Evolutionary conservation across 2,329 filamentous ascomycete genomes (phyloP).

Genomic region (Fonsecaea pedrosoi): DNA sequence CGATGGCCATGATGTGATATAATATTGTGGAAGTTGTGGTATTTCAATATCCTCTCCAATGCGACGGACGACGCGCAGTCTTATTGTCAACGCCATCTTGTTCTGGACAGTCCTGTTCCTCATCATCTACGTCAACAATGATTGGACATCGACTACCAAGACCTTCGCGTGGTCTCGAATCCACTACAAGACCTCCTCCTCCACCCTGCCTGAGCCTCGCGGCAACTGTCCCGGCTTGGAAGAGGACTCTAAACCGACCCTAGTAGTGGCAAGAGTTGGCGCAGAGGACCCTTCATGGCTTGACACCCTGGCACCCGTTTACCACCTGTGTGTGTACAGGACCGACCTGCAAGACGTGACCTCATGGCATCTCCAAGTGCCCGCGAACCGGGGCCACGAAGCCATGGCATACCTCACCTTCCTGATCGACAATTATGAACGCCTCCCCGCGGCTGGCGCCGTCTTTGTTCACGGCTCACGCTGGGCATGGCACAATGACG

Average conservation of each 20-base stretch:
- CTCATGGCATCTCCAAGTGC: conserved; percentile 50
- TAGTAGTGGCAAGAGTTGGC: conserved; percentile 53
- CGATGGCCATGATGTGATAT: background rate
- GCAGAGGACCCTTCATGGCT: conserved; percentile 54
- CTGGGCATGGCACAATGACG: conserved; percentile 56
- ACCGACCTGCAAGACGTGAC: conserved; percentile 45
- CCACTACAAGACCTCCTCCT: conserved; percentile 50
- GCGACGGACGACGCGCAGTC: conserved; percentile 48
- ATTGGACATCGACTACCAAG: conserved; percentile 39
- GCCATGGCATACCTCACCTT: conserved; percentile 58
- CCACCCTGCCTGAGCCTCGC: conserved; percentile 45
- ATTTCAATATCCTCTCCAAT: conserved; percentile 38
- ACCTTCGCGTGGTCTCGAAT: conserved; percentile 54
- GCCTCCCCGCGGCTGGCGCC: conserved; percentile 48
- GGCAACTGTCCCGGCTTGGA: conserved; percentile 54
- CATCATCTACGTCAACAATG: conserved; percentile 49
- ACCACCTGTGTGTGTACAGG: conserved; percentile 56
- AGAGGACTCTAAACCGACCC: conserved; percentile 50
- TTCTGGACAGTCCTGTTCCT: conserved; percentile 46
- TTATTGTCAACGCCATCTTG: conserved; percentile 47
- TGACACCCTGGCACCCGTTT: conserved; percentile 47
- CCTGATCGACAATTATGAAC: conserved; percentile 55
- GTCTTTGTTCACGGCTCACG: conserved; percentile 55
- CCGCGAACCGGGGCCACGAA: conserved; percentile 56
- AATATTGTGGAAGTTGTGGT: background rate